A percentile compares a stretch with the other conserved stretches of the same genome.
phyloP scores from a whole-genome alignment of 495 filamentous ascomycete species.

The Articulospora tetracladia region DNA sequence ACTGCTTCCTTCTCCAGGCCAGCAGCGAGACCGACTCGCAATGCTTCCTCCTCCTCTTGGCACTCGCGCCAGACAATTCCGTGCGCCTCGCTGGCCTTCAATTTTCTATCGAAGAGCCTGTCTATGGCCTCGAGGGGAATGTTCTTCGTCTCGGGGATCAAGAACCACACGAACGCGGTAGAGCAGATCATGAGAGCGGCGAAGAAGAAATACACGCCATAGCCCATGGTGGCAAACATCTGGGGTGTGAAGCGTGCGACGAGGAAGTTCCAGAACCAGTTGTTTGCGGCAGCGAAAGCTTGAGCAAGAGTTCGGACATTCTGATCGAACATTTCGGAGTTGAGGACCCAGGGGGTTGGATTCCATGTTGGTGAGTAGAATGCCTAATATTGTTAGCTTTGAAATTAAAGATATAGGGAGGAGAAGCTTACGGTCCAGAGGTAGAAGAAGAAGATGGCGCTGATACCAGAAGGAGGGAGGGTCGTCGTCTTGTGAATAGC shows the following conservation, averaged over 20 bases:
- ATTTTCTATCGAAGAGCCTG: conserved; percentile 31
- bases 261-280: conserved; percentile 76
- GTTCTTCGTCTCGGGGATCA: conserved; percentile 48
- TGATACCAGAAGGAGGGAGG: conserved; percentile 55
- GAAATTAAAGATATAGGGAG: neutral
- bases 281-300: conserved; percentile 63
- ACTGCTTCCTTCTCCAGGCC: neutral
- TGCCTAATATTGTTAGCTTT: conserved; percentile 26
- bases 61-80: conserved; percentile 20
- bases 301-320: conserved; percentile 63
- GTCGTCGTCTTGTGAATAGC: conserved; percentile 32
- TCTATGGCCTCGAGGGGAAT: conserved; percentile 49
- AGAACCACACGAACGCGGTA: conserved; percentile 58
- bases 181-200: conserved; percentile 67
- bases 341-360: conserved; percentile 66
- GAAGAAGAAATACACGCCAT: conserved; percentile 79
- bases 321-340: conserved; percentile 60
- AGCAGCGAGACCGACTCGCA: conserved; percentile 10
- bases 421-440: conserved; percentile 56
- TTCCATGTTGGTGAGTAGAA: conserved; percentile 79
- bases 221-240: conserved; percentile 67
- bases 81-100: conserved; percentile 14
- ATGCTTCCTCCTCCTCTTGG: conserved; percentile 13
- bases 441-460: conserved; percentile 76
- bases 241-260: conserved; percentile 69